Evolutionary conservation across 2,329 filamentous ascomycete genomes (phyloP).

Genomic region (Zymoseptoria ardabiliae): DNA sequence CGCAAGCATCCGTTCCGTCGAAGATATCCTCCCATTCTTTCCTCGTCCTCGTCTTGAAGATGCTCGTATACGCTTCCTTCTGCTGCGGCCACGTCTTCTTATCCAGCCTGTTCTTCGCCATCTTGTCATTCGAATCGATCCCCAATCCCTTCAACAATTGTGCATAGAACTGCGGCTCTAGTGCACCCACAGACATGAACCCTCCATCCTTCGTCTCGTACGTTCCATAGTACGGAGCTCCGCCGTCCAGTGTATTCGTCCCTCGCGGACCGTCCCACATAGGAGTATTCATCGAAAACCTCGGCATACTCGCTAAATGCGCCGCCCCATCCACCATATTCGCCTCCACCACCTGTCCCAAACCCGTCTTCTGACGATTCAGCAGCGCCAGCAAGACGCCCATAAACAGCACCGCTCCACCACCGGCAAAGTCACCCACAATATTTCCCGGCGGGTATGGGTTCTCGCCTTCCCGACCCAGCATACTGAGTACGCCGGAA

Average conservation of each 20-base stretch:
- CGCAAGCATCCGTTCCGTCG: slow-evolving; percentile 86
- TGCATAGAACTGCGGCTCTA: slow-evolving; percentile 80
- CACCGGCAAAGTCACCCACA: slow-evolving; percentile 84
- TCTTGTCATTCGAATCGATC: slow-evolving; percentile 38
- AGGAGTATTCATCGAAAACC: slow-evolving; percentile 57
- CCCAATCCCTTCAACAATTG: slow-evolving; percentile 60
- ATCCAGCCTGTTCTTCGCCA: slow-evolving; percentile 50
- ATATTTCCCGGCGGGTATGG: slow-evolving; percentile 79
- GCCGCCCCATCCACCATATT: slow-evolving; percentile 92
- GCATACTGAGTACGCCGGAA: slow-evolving; percentile 66
- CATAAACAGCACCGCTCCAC: slow-evolving; percentile 72
- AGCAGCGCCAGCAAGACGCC: slow-evolving; percentile 77
- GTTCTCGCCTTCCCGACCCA: slow-evolving; percentile 61
- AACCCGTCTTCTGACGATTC: slow-evolving; percentile 54
- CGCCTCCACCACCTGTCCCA: slow-evolving; percentile 83
- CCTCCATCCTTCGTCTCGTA: slow-evolving; percentile 75
- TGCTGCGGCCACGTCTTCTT: slow-evolving; percentile 61
- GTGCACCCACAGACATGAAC: slow-evolving; percentile 78
- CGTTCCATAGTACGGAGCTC: slow-evolving; percentile 80
- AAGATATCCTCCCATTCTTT: slow-evolving; percentile 79
- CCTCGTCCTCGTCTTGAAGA: slow-evolving; percentile 64
- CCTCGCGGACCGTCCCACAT: slow-evolving; percentile 61
- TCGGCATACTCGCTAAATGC: slow-evolving; percentile 71
- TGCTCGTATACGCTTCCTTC: slow-evolving; percentile 49
- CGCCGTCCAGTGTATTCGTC: slow-evolving; percentile 72